Base-by-base conservation (phyloP, 2,329 filamentous ascomycete genomes). In the Clathrospora elynae region DNA sequence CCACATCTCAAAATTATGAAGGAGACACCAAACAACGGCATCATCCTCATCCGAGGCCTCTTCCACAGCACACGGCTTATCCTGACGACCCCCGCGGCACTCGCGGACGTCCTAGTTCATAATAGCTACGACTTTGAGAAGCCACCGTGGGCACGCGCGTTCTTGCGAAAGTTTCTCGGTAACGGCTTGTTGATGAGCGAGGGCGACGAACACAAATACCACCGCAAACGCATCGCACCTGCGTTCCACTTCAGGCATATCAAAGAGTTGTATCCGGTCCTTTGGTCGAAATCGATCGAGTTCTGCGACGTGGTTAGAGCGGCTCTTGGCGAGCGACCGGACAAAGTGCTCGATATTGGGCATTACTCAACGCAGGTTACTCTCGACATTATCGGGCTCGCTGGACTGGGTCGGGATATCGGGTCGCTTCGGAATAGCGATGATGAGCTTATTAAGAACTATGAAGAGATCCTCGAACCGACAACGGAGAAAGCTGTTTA, bases 201-300 rank as follows among this genome's bases (percentile, higher is more conserved):
- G 50, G 77, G 76, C 2, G 71, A 74, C 4, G 72, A 71, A 17
- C 78, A 81, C 55, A 73, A 71, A 47, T 73, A 73, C 35, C 75
- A 80, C 46, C 80, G 91, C 32, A 90, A 87, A 66, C 84, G 86
- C 44, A 79, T 95, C 12, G 82, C 86, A 73, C 90, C 90, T 0
- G 88, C 89, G 2, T 96, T 96, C 67, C 79, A 84, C n/a, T 95
- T 89, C 62, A 81, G 90, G 14, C 88, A 95, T 59, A 77, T 95
- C 66, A 95, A 93, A 64, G 81, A 92, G 46, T 73, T 96, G 10
- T 93, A 95, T 58, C 86, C 89, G 0, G 73, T 87, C 5, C 95
- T 96, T 69, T 96, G 90, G 90, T 60, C 72, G 13, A 95, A 95
- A 71, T 80, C 85, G 1, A 70, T 79, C 6, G 85, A 92, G 64